These are phyloP conservation scores for Cryptococcus floricola DNA, from an alignment of 1,284 basidiomycete genomes.

Conservation along the genomic window DNA sequence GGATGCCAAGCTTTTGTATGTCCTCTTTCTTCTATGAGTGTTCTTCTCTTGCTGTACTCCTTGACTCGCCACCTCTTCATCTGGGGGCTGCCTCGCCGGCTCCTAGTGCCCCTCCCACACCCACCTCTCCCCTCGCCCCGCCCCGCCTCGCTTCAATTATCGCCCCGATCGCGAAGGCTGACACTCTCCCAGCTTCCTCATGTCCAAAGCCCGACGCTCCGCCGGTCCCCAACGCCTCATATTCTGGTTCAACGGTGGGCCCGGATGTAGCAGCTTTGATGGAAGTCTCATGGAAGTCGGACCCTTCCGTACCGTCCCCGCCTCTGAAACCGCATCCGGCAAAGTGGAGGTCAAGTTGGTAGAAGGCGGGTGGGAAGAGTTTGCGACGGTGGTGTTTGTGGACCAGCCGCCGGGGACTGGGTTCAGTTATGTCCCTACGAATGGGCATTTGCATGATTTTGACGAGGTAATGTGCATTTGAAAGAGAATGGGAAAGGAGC, in stretches of 20 bases:
- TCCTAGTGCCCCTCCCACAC: neutral
- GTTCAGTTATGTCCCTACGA: constrained; percentile 81
- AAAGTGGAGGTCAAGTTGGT: constrained; percentile 71
- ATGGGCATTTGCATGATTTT: constrained; percentile 77
- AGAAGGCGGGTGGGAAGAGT: constrained; percentile 97
- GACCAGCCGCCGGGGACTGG: constrained; percentile 97
- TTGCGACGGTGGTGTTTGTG: constrained; percentile 93
- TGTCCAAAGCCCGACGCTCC: constrained; percentile 78
- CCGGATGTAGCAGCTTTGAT: constrained; percentile 95
- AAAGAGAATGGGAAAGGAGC: neutral
- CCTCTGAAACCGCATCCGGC: constrained; percentile 47
- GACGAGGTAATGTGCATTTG: constrained; percentile 55
- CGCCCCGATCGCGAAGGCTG: constrained; percentile 11
- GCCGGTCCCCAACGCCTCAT: constrained; percentile 85
- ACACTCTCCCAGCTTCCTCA: constrained; percentile 63
- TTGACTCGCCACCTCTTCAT: neutral
- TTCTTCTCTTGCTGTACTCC: neutral
- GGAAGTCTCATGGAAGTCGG: constrained; percentile 98
- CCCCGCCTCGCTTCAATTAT: no score
- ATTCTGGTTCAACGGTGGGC: constrained; percentile 97
- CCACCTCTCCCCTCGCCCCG: no score
- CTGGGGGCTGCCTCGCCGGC: neutral
- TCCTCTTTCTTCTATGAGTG: neutral
- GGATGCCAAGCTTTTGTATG: constrained; percentile 48
- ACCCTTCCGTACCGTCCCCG: constrained; percentile 68